Conservation (phyloP, 2,329 filamentous ascomycete genomes). For the Penicillium sp. region DNA sequence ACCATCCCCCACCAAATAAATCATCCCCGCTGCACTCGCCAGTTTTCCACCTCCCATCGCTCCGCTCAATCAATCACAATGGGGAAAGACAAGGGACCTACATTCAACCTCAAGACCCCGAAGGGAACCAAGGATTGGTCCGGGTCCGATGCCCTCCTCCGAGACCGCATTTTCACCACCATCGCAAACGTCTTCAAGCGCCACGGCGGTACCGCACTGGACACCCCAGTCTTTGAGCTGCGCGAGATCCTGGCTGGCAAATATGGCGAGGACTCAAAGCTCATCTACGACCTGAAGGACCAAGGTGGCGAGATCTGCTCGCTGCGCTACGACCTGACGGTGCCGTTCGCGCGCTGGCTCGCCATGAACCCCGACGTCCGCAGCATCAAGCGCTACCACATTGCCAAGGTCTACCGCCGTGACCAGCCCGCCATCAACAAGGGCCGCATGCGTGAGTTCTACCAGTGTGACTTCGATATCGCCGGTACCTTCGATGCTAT, state of each 20-base stretch:
- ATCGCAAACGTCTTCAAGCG: conserved; percentile 79
- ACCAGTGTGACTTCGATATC: conserved; percentile 97
- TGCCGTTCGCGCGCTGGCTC: conserved; percentile 87
- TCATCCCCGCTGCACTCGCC: conserved; percentile 26
- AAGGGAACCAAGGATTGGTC: conserved; percentile 90
- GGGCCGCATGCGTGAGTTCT: conserved; percentile 92
- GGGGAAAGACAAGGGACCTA: conserved; percentile 39
- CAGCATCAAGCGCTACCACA: conserved; percentile 90
- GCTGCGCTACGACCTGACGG: conserved; percentile 81
- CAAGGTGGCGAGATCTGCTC: conserved; percentile 84
- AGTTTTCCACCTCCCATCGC: conserved; percentile 21
- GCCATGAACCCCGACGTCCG: conserved; percentile 83
- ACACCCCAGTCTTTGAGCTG: conserved; percentile 81
- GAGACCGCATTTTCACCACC: conserved; percentile 73
- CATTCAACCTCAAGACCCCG: conserved; percentile 76
- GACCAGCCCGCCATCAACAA: conserved; percentile 85
- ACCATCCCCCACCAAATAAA: conserved; percentile 29
- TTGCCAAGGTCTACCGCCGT: conserved; percentile 84
- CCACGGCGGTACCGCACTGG: conserved; percentile 74
- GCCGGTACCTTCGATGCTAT: conserved; percentile 82
- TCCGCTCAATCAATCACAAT: conserved; percentile 22
- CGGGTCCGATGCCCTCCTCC: conserved; percentile 73
- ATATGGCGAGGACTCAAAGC: conserved; percentile 88
- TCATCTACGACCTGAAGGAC: conserved; percentile 86
- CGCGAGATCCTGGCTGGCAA: conserved; percentile 84